These are phyloP conservation scores for Dictyostelium firmibasis DNA, from an alignment of 78 protist species.

Conservation along the genomic window DNA sequence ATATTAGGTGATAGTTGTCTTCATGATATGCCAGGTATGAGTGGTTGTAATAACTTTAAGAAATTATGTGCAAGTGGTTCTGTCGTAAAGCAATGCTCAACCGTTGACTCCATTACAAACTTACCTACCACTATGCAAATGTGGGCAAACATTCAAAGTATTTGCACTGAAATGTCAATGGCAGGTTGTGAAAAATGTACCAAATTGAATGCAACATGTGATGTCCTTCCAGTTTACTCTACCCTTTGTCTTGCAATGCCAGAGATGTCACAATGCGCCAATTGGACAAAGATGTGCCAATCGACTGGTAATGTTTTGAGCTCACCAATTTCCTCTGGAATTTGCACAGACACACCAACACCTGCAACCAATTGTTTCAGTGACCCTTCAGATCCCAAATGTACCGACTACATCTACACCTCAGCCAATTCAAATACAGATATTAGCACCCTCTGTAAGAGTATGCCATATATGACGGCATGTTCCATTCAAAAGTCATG, in stretches of 20 bases:
- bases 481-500: constrained; percentile 25
- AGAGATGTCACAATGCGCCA: constrained; percentile 31
- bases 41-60: constrained; percentile 16
- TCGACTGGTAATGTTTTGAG: neutral
- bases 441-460: constrained; percentile 12
- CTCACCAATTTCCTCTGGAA: neutral
- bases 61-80: constrained; percentile 3
- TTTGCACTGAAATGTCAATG: constrained; percentile 58
- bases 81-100: neutral
- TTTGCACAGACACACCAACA: neutral
- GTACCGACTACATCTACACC: constrained; percentile 13
- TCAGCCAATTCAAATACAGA: neutral
- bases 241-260: constrained; percentile 58
- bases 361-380: neutral
- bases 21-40: constrained; percentile 68
- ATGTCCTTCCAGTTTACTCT: constrained; percentile 31
- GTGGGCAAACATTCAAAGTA: neutral
- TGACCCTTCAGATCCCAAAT: neutral
- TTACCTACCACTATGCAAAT: neutral
- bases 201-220: neutral
- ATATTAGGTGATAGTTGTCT: constrained; percentile 33
- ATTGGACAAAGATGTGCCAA: constrained; percentile 10
- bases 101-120: neutral
- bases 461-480: constrained; percentile 45
- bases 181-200: constrained; percentile 22